Conservation (phyloP, 2,329 filamentous ascomycete genomes). For the Polytolypa hystricis region DNA sequence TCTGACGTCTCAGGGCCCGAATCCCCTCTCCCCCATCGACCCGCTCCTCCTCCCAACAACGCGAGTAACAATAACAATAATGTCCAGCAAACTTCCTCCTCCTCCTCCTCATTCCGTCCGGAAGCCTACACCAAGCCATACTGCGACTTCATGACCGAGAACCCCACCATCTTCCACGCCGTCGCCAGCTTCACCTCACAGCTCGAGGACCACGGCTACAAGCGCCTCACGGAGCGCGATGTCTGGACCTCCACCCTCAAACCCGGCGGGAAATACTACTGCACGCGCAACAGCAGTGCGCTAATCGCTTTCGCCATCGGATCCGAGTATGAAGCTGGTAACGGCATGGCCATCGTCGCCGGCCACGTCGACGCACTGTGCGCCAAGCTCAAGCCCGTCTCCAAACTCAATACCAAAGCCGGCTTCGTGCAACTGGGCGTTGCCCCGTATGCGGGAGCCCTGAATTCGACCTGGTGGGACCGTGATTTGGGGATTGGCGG, state of each 20-base stretch:
- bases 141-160: slow-evolving; percentile 73
- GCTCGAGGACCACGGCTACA: slow-evolving; percentile 61
- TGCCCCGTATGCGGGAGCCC: slow-evolving; percentile 78
- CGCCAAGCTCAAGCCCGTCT: slow-evolving; percentile 81
- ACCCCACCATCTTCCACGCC: slow-evolving; percentile 88
- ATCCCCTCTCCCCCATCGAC: not conserved
- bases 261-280: slow-evolving; percentile 78
- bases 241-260: slow-evolving; percentile 63
- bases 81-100: not conserved
- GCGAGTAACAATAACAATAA: not conserved
- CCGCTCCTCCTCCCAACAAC: not conserved
- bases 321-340: slow-evolving; percentile 66
- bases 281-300: slow-evolving; percentile 73
- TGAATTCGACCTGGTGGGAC: slow-evolving; percentile 95
- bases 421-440: slow-evolving; percentile 85
- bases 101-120: slow-evolving; percentile 19
- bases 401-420: slow-evolving; percentile 68
- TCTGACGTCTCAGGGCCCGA: not conserved
- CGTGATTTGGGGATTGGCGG: slow-evolving; percentile 86
- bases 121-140: slow-evolving; percentile 73
- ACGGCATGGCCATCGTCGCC: slow-evolving; percentile 77
- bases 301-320: slow-evolving; percentile 80
- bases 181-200: slow-evolving; percentile 68
- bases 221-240: slow-evolving; percentile 63
- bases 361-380: slow-evolving; percentile 91